These are phyloP conservation scores for Mycena kentingensis DNA, from an alignment of 768 basidiomycete genomes.

Conservation along the genomic window DNA sequence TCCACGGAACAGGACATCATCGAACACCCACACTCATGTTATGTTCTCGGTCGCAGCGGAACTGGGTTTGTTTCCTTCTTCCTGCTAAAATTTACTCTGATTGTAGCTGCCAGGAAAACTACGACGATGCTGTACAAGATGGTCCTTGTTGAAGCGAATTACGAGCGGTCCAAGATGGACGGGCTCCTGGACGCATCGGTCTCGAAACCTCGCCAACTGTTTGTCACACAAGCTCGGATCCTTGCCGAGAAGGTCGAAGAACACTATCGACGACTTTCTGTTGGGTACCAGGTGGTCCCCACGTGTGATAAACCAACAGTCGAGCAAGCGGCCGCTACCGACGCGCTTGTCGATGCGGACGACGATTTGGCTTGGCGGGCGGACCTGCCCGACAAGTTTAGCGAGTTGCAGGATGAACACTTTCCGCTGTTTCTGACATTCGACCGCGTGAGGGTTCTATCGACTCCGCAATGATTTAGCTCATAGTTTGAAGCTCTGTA, in stretches of 20 bases:
- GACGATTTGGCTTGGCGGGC: conserved; percentile 43
- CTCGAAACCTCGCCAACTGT: conserved; percentile 50
- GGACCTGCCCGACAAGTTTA: conserved; percentile 55
- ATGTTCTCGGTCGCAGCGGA: conserved; percentile 70
- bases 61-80: conserved; percentile 54
- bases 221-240: conserved; percentile 51
- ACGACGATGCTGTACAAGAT: conserved; percentile 80
- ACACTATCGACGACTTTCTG: conserved; percentile 42
- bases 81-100: background rate
- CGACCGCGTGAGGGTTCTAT: conserved; percentile 46
- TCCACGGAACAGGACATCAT: conserved; percentile 58
- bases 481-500: background rate
- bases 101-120: background rate
- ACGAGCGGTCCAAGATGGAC: conserved; percentile 37
- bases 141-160: conserved; percentile 64
- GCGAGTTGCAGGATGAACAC: conserved; percentile 57
- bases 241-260: conserved; percentile 51
- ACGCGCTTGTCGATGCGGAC: conserved; percentile 40
- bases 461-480: background rate
- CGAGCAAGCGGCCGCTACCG: too few species aligned
- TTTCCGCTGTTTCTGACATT: conserved; percentile 75
- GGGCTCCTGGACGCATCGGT: background rate
- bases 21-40: conserved; percentile 60
- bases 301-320: conserved; percentile 6
- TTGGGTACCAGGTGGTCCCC: conserved; percentile 13